phyloP scores from a whole-genome alignment of 2,329 filamentous ascomycete genomes.

The Bipolaris zeicola region DNA sequence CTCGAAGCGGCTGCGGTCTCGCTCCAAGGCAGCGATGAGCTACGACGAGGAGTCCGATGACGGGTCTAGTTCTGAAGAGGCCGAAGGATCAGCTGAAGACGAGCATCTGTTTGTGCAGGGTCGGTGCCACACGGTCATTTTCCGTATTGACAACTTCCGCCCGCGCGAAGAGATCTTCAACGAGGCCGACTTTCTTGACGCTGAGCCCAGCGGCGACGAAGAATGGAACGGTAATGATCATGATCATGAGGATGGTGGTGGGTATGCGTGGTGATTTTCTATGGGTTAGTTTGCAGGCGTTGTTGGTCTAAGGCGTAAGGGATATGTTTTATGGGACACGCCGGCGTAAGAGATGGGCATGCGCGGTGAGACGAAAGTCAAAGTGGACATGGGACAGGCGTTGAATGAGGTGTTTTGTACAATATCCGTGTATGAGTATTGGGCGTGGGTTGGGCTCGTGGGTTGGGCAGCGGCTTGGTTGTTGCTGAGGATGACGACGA shows the following conservation, averaged over 20 bases:
- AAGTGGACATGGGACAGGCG: conserved; percentile 27
- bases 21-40: conserved; percentile 30
- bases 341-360: not conserved
- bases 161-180: conserved; percentile 69
- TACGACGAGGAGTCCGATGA: conserved; percentile 40
- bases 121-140: conserved; percentile 71
- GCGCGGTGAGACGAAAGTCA: not conserved
- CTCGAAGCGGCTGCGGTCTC: conserved; percentile 38
- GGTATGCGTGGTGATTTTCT: conserved; percentile 35
- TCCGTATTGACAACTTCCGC: conserved; percentile 77
- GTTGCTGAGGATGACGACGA: not conserved
- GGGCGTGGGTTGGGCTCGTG: conserved; percentile 22
- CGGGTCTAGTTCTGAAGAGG: conserved; percentile 30
- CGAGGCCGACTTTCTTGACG: conserved; percentile 74
- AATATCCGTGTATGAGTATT: conserved; percentile 23
- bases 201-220: conserved; percentile 62
- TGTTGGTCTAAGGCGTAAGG: not conserved
- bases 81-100: conserved; percentile 19
- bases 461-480: conserved; percentile 25
- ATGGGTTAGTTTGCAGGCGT: not conserved
- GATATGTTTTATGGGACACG: not conserved
- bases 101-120: conserved; percentile 63
- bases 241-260: conserved; percentile 50
- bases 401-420: conserved; percentile 14
- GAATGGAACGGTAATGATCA: conserved; percentile 63